Conservation (phyloP, 331 rosid species). For the Pyracantha coccinea region DNA sequence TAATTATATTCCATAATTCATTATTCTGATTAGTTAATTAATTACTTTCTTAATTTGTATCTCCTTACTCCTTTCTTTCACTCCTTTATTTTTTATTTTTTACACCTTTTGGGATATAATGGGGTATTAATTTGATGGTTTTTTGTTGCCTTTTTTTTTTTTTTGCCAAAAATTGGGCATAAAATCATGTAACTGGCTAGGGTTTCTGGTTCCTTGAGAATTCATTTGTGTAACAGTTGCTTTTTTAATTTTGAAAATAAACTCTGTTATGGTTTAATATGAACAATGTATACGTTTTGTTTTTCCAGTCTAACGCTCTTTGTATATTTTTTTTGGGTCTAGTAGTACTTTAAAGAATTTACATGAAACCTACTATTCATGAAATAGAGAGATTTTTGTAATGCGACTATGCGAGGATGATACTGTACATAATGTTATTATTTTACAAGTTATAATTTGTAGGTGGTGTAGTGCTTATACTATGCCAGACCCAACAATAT, state of each 20-base stretch:
- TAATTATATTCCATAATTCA: background rate
- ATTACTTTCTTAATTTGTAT: background rate
- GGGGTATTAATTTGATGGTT: background rate
- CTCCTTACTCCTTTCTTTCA: background rate
- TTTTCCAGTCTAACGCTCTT: background rate
- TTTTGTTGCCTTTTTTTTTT: background rate
- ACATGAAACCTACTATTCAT: too few species aligned
- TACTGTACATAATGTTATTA: too few species aligned
- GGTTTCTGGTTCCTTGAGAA: background rate
- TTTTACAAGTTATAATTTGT: too few species aligned
- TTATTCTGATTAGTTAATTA: background rate
- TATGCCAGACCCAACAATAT: too few species aligned
- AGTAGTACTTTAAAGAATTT: background rate
- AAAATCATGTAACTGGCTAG: background rate
- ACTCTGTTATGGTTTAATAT: background rate
- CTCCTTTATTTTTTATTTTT: too few species aligned
- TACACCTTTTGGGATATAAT: too few species aligned
- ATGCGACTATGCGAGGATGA: too few species aligned
- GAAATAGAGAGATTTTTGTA: too few species aligned
- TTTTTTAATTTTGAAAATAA: background rate
- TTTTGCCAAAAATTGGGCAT: background rate
- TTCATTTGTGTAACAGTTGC: background rate
- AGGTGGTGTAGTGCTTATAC: too few species aligned
- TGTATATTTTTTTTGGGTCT: background rate
- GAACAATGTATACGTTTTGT: background rate